Evolutionary conservation across 2,329 filamentous ascomycete genomes (phyloP).

Genomic region (Neocucurbitaria cava): DNA sequence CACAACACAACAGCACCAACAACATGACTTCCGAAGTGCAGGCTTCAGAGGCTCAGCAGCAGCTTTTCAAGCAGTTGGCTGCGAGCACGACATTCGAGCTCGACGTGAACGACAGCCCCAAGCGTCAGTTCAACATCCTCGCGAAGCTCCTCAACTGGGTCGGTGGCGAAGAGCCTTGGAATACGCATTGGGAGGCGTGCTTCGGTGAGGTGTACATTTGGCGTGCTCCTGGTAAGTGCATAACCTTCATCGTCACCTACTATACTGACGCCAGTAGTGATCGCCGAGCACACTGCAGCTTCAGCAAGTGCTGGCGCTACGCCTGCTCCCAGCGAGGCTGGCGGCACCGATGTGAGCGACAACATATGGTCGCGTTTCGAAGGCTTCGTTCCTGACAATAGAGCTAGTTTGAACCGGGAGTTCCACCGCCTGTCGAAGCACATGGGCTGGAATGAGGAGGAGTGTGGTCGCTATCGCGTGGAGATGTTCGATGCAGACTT

Average conservation of each 20-base stretch:
- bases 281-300: background rate
- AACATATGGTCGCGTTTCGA: background rate
- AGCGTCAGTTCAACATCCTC: constrained; percentile 6
- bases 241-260: background rate
- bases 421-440: constrained; percentile 18
- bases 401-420: constrained; percentile 11
- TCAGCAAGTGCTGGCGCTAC: background rate
- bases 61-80: background rate
- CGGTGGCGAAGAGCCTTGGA: constrained; percentile 8
- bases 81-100: background rate
- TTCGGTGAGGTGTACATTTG: constrained; percentile 6
- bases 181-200: background rate
- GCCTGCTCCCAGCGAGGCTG: background rate
- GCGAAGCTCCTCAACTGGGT: constrained; percentile 3
- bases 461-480: background rate
- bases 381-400: constrained; percentile 2
- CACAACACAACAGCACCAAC: background rate
- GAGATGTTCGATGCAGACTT: constrained; percentile 7
- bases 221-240: constrained; percentile 1
- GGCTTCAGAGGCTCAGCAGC: background rate
- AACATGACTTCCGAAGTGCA: background rate
- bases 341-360: background rate
- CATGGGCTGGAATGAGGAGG: constrained; percentile 12
- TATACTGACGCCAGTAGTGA: background rate
- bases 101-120: constrained; percentile 1